Conservation (phyloP, 1,284 basidiomycete genomes). For the Trichosporon coremiiforme region DNA sequence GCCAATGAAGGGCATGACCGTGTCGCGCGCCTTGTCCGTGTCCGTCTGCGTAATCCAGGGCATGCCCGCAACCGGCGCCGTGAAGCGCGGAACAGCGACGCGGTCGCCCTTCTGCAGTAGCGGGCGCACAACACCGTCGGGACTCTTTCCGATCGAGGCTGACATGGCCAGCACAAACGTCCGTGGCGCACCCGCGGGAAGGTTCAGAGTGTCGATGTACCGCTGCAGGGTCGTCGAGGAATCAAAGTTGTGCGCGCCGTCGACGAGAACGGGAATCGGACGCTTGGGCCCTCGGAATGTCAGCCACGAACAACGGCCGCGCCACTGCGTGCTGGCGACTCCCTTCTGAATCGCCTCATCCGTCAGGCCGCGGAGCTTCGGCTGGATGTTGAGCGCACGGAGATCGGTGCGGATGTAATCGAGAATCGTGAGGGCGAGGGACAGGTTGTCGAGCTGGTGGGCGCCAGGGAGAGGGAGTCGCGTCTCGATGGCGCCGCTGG, state of each 20-base stretch:
- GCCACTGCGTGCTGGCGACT: conserved; percentile 69
- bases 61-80: conserved; percentile 80
- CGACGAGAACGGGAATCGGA: conserved; percentile 65
- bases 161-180: conserved; percentile 77
- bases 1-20: conserved; percentile 48
- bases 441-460: conserved; percentile 81
- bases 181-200: conserved; percentile 43
- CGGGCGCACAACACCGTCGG: conserved; percentile 68
- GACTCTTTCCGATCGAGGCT: conserved; percentile 76
- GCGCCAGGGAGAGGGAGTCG: conserved; percentile 68
- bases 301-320: conserved; percentile 76
- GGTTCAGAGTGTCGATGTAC: conserved; percentile 66
- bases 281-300: conserved; percentile 40
- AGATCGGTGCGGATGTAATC: conserved; percentile 63
- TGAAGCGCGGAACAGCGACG: conserved; percentile 65
- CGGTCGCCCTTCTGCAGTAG: conserved; percentile 60
- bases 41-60: conserved; percentile 78
- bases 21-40: conserved; percentile 58
- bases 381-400: conserved; percentile 47
- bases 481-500: conserved; percentile 27
- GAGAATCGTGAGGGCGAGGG: conserved; percentile 68
- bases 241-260: conserved; percentile 94
- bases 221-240: conserved; percentile 70
- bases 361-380: conserved; percentile 57
- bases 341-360: conserved; percentile 62